These are phyloP conservation scores for Ricinus communis DNA, from an alignment of 345 rosid species.

Conservation along the genomic window DNA sequence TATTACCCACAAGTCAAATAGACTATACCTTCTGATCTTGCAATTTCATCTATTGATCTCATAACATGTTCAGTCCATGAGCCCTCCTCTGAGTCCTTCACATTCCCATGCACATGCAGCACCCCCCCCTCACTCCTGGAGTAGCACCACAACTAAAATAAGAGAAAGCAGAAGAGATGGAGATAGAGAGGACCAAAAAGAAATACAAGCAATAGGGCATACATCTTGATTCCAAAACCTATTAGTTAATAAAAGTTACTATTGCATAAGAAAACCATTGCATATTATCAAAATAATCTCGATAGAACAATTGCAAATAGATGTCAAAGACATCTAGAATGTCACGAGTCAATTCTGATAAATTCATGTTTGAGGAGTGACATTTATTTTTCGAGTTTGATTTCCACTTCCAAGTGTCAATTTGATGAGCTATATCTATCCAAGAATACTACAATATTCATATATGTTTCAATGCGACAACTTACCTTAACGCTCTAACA, in stretches of 20 bases:
- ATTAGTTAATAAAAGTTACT: too few species aligned
- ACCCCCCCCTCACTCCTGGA: constrained; percentile 82
- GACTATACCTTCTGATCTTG: constrained; percentile 71
- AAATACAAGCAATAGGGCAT: not conserved
- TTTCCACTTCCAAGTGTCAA: not conserved
- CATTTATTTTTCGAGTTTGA: not conserved
- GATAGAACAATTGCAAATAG: not conserved
- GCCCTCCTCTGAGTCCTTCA: constrained; percentile 69
- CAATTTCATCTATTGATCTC: constrained; percentile 53
- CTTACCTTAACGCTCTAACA: constrained; percentile 77
- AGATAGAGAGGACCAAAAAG: not conserved
- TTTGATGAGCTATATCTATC: not conserved
- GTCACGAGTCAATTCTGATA: too few species aligned
- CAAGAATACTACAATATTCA: not conserved
- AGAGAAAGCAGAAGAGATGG: constrained; percentile 10
- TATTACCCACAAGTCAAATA: not conserved
- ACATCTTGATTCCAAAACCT: not conserved
- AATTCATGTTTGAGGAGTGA: not conserved
- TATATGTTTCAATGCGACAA: not conserved
- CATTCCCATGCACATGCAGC: constrained; percentile 84
- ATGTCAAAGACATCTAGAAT: too few species aligned
- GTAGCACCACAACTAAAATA: constrained; percentile 15
- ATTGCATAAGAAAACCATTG: too few species aligned
- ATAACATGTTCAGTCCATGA: constrained; percentile 56
- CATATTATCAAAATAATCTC: too few species aligned